Percentiles rank a stretch among this genome's conserved stretches.
Conservation (phyloP, 257 asterid species). For the Solanum tarapatanum region DNA sequence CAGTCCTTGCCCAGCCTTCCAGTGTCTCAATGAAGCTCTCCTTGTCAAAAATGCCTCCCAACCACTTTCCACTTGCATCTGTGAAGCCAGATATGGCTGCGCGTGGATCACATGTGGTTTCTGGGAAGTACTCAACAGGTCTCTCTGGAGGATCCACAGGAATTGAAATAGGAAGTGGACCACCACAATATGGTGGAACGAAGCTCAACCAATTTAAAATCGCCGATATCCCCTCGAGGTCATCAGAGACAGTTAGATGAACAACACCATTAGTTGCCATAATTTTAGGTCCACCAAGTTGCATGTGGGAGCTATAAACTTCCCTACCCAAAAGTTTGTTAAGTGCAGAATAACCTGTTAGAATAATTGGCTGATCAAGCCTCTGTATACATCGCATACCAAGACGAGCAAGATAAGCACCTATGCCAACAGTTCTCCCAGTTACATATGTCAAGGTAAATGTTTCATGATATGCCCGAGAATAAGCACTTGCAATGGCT, state of each 20-base stretch:
- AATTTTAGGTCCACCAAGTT: slow-evolving; percentile 97
- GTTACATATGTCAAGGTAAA: slow-evolving; percentile 90
- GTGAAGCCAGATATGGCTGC: slow-evolving; percentile 74
- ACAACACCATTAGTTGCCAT: slow-evolving; percentile 98
- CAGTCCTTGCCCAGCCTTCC: slow-evolving; percentile 98
- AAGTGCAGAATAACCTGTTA: slow-evolving; percentile 92
- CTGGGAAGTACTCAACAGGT: slow-evolving; percentile 65
- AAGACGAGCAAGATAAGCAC: slow-evolving; percentile 95
- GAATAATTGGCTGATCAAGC: slow-evolving; percentile 89
- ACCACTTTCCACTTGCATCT: slow-evolving; percentile 68
- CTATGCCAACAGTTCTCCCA: slow-evolving; percentile 93
- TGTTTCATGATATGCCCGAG: slow-evolving; percentile 83
- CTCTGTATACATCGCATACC: slow-evolving; percentile 98
- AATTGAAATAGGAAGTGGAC: slow-evolving; percentile 70
- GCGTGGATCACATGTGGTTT: slow-evolving; percentile 90
- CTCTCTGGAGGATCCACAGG: slow-evolving; percentile 70
- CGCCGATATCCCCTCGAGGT: slow-evolving; percentile 87
- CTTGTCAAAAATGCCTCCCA: slow-evolving; percentile 84
- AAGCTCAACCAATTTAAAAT: slow-evolving; percentile 93
- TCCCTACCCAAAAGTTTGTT: slow-evolving; percentile 95
- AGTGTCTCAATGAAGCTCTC: slow-evolving; percentile 87
- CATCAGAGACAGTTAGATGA: slow-evolving; percentile 90
- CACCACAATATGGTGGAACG: slow-evolving; percentile 73
- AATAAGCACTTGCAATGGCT: slow-evolving; percentile 96
- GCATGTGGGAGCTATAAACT: slow-evolving; percentile 98